Percentiles rank a stretch among this genome's conserved stretches.
These are phyloP conservation scores for Suillus sp. DNA, from an alignment of 768 basidiomycete species.

Conservation along the genomic window DNA sequence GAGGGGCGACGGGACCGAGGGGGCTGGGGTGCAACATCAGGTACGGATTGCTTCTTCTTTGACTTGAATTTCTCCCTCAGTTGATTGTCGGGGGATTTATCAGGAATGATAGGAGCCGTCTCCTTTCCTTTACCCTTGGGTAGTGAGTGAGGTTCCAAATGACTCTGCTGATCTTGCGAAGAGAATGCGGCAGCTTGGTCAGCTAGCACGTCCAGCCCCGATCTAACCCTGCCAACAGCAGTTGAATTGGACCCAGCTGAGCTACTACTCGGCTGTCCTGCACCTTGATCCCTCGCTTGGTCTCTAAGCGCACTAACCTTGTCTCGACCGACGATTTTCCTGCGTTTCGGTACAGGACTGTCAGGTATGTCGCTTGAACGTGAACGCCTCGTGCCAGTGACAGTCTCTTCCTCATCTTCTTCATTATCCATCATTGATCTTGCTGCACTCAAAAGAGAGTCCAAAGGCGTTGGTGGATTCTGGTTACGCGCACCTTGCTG, in stretches of 20 bases:
- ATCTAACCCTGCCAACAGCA: constrained; percentile 36
- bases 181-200: constrained; percentile 67
- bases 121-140: constrained; percentile 27
- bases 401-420: constrained; percentile 22
- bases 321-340: constrained; percentile 26
- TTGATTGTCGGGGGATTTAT: neutral
- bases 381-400: constrained; percentile 32
- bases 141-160: constrained; percentile 3
- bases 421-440: constrained; percentile 53
- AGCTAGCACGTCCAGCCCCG: constrained; percentile 72
- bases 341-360: constrained; percentile 44
- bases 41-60: constrained; percentile 1
- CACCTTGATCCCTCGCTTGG: neutral
- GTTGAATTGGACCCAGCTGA: constrained; percentile 1
- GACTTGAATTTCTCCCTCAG: constrained; percentile 3
- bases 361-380: constrained; percentile 26
- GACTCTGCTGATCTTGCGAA: constrained; percentile 33
- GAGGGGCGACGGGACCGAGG: neutral
- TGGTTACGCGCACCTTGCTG: constrained; percentile 20
- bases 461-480: constrained; percentile 50
- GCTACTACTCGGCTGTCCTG: constrained; percentile 8
- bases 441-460: constrained; percentile 63
- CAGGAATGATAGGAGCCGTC: constrained; percentile 1
- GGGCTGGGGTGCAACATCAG: neutral
- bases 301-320: constrained; percentile 17